These are phyloP conservation scores for Cystobasidium sp. DNA, from an alignment of 1,284 basidiomycete genomes.

Conservation along the genomic window DNA sequence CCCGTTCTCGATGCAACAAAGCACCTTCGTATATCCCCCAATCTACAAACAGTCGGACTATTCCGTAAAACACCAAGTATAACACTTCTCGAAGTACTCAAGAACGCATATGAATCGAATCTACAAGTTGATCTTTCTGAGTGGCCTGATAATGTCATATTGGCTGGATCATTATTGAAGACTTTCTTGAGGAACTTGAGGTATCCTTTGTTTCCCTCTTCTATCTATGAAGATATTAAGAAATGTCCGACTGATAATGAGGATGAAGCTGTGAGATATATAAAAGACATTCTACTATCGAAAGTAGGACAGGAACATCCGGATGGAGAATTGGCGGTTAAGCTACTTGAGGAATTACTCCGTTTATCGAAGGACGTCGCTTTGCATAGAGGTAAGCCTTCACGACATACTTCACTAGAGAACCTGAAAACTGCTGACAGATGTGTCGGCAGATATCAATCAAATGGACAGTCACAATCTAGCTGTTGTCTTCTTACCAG, in stretches of 20 bases:
- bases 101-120: slow-evolving; percentile 46
- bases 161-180: slow-evolving; percentile 51
- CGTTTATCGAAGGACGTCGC: slow-evolving; percentile 38
- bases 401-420: neutral
- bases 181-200: slow-evolving; percentile 44
- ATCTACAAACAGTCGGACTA: slow-evolving; percentile 46
- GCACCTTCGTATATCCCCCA: slow-evolving; percentile 28
- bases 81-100: slow-evolving; percentile 41
- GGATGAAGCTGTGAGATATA: slow-evolving; percentile 23
- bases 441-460: slow-evolving; percentile 17
- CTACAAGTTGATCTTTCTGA: slow-evolving; percentile 46
- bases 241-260: slow-evolving; percentile 35
- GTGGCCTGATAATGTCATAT: slow-evolving; percentile 46
- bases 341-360: slow-evolving; percentile 41
- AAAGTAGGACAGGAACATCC: slow-evolving; percentile 17
- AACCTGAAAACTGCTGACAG: neutral
- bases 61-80: slow-evolving; percentile 50
- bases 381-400: slow-evolving; percentile 8
- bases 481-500: slow-evolving; percentile 48
- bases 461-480: slow-evolving; percentile 51
- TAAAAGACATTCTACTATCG: slow-evolving; percentile 42
- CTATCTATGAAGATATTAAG: slow-evolving; percentile 18
- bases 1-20: slow-evolving; percentile 25
- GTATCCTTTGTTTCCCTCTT: slow-evolving; percentile 43
- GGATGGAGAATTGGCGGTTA: neutral